Percentiles rank a stretch among this genome's conserved stretches.
Conservation (phyloP, 1,284 basidiomycete genomes). For the Cutaneotrichosporon cyanovorans region DNA sequence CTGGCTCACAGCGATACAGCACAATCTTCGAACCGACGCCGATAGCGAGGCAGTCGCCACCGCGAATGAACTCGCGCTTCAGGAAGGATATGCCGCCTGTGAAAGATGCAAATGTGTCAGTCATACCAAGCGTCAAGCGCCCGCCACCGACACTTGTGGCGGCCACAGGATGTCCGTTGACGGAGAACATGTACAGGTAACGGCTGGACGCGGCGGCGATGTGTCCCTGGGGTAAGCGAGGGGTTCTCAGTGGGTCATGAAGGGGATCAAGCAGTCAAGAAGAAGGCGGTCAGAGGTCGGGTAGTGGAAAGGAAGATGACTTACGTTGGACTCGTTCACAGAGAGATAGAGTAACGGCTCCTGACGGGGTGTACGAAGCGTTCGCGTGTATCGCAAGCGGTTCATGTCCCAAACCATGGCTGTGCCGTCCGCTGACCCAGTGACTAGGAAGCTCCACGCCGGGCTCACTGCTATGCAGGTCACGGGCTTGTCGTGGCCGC, state of each 20-base stretch:
- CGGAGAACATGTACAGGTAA: conserved; percentile 39
- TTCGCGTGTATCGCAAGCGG: conserved; percentile 64
- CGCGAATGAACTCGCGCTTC: conserved; percentile 37
- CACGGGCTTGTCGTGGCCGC: conserved; percentile 64
- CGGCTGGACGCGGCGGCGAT: conserved; percentile 36
- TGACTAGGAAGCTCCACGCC: conserved; percentile 75
- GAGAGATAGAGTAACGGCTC: conserved; percentile 61
- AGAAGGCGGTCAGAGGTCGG: neutral
- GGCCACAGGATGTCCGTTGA: conserved; percentile 45
- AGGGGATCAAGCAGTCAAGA: neutral
- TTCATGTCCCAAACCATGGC: conserved; percentile 90
- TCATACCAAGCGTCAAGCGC: conserved; percentile 5
- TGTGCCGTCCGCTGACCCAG: conserved; percentile 74
- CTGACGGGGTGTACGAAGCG: conserved; percentile 58
- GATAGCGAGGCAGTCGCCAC: conserved; percentile 36
- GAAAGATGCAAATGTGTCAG: conserved; percentile 11
- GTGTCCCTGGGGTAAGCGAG: conserved; percentile 28
- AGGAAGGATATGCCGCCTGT: conserved; percentile 42
- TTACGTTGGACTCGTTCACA: conserved; percentile 76
- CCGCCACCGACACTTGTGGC: conserved; percentile 23
- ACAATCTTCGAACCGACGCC: conserved; percentile 33
- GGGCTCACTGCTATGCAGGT: conserved; percentile 65
- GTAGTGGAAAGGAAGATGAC: conserved; percentile 37
- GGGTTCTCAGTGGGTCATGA: neutral
- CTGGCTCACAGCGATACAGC: conserved; percentile 30